phyloP scores from a whole-genome alignment of 768 basidiomycete genomes.

The Lyophyllum shimeji region DNA sequence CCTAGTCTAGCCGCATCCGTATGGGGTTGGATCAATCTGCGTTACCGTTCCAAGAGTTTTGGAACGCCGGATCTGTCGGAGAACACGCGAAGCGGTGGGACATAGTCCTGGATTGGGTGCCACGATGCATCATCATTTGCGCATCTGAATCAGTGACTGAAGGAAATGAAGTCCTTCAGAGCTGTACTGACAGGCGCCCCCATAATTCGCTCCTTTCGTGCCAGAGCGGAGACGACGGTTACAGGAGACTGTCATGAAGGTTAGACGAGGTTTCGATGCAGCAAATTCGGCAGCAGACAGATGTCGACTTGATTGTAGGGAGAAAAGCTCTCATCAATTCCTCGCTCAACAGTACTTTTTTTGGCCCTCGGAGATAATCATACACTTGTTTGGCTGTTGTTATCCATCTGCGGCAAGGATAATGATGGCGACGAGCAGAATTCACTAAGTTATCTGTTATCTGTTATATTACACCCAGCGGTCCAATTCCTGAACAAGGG shows the following conservation, averaged over 20 bases:
- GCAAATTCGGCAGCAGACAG: conserved; percentile 7
- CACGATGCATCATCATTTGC: neutral
- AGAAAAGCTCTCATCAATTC: conserved; percentile 12
- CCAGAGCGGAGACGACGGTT: conserved; percentile 1
- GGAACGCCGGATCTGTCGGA: conserved; percentile 23
- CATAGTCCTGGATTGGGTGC: neutral
- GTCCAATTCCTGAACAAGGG: too few relatives aligned
- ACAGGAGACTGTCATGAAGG: conserved; percentile 12
- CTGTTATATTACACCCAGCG: too few relatives aligned
- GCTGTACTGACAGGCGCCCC: neutral
- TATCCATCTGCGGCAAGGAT: neutral
- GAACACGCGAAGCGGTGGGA: conserved; percentile 4
- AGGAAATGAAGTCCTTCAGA: neutral
- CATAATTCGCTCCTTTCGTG: neutral
- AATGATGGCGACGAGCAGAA: conserved; percentile 15
- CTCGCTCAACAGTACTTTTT: conserved; percentile 6
- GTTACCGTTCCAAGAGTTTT: conserved; percentile 6
- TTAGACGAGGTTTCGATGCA: conserved; percentile 8
- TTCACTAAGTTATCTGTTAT: neutral
- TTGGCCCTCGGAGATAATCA: conserved; percentile 12
- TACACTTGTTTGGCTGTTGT: conserved; percentile 6
- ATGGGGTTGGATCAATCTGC: conserved; percentile 19
- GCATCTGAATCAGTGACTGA: neutral
- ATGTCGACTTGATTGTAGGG: conserved; percentile 14
- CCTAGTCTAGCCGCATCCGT: conserved; percentile 9